Percentiles rank a stretch among this genome's conserved stretches.
These are phyloP conservation scores for Ascomycota sp. DNA, from an alignment of 2,329 filamentous ascomycete species.

Conservation along the genomic window DNA sequence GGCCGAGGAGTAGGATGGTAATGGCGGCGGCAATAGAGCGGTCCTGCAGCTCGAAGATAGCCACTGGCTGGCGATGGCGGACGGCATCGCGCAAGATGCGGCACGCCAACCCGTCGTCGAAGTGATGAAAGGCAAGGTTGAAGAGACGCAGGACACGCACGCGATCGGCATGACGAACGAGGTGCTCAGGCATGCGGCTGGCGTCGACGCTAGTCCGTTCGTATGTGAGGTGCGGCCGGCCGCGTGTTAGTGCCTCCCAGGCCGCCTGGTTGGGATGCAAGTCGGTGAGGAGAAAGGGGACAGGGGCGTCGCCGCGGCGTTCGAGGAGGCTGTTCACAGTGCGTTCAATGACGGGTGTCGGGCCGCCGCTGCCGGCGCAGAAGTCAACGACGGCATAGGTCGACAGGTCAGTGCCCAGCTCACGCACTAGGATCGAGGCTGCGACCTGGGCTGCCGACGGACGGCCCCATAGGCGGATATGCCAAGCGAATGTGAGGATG, in stretches of 20 bases:
- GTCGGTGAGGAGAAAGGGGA: conserved; percentile 42
- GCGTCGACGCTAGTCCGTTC: conserved; percentile 42
- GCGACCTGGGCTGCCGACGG: conserved; percentile 31
- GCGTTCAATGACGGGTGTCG: conserved; percentile 40
- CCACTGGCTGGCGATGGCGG: conserved; percentile 42
- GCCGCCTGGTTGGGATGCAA: conserved; percentile 38
- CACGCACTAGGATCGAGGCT: conserved; percentile 29
- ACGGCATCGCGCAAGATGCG: conserved; percentile 41
- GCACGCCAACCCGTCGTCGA: conserved; percentile 37
- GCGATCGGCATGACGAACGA: conserved; percentile 15
- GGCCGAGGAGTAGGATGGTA: conserved; percentile 27
- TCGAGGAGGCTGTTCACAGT: conserved; percentile 27
- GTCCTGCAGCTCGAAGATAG: conserved; percentile 55
- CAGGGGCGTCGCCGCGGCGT: conserved; percentile 9
- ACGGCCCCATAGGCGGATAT: neutral
- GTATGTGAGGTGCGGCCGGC: conserved; percentile 34
- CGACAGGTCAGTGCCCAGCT: conserved; percentile 23
- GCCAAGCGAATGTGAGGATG: neutral
- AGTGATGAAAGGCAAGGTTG: conserved; percentile 58
- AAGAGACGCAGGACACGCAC: conserved; percentile 44
- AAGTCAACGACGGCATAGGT: conserved; percentile 49
- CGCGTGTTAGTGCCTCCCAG: conserved; percentile 30
- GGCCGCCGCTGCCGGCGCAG: conserved; percentile 52
- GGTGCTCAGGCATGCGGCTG: conserved; percentile 27
- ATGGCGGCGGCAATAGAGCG: conserved; percentile 32